Evolutionary conservation across 2,329 filamentous ascomycete species (phyloP), one percentile per base, ranked within the genome.

Genomic region (Huntiella moniliformis): DNA sequence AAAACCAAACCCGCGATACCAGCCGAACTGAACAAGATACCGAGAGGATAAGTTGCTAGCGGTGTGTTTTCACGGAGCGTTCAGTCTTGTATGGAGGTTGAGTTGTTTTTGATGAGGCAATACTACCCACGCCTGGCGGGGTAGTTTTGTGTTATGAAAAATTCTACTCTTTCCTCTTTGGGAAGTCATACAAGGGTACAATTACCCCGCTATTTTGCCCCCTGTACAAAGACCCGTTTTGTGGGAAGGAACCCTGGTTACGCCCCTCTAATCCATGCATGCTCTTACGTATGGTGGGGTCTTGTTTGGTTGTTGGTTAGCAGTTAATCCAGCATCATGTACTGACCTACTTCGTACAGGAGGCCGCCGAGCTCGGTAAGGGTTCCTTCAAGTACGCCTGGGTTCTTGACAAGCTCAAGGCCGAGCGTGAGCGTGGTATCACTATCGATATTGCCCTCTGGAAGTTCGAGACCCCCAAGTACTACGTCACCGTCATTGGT

Each of bases 341-440:
- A 50, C 48, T 50, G 48, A 50, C 48, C 42, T 22, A 18, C 41
- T 50, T 34, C 47, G 42, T 55, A 67, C 58, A 92, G 86, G 88
- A 95, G 87, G 91, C 91, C 64, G 86, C 87, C 69, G 86, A 96
- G 71, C 77, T 96, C 66, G 91, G 91, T 67, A 98, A 98, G 82
- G 91, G 91, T 75, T 96, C 88, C 67, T 98, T 98, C 88, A 98
- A 98, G 80, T 98, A 98, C 73, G 91, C 88, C 61, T 96, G 91
- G 91, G 91, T 98, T 68, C 79, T 98, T 67, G 91, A 98, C 86
- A 98, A 98, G 76, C 82, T 98, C 64, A 96, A 98, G 85, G 86
- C 91, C 66, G 91, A 98, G 84, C 91, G 91, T 86, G 91, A 96
- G 79, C 91, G 91, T 86, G 91, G 91, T 94, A 98, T 98, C 85